Evolutionary conservation across 352 stramenopile species (phyloP), one percentile per base, ranked within the genome.

Genomic region (Globisporangium cystogenes): DNA sequence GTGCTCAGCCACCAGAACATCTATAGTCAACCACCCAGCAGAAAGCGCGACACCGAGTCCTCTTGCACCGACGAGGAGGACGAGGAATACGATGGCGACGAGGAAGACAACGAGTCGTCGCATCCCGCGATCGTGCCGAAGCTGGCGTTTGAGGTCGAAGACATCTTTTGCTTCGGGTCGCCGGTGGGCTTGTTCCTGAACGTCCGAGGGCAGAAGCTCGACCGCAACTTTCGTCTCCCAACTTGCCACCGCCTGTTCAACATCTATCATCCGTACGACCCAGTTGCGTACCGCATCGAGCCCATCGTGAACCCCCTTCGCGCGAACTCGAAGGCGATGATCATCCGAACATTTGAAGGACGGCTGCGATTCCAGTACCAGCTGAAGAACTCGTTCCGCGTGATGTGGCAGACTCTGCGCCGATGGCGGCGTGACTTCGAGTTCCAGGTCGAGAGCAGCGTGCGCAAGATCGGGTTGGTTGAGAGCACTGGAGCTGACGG

Each of bases 231-330:
- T 48, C 62, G 57, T 37, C 68, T 98, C 15, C 82, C 82, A 31
- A 93, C 84, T 8, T 96, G 86, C 60, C 64, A 63, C 14, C 72
- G 77, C 20, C 53, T 98, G 21, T 98, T 97, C 68, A 98, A 98
- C 64, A 96, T 98, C 35, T 98, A 97, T 60, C 89, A 98, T 64
- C 91, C 91, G 46, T 95, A 89, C 67, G 94, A 98, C 73, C 91
- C 92, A 3, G 90, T 98, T 3, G 90, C 93, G 31, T 98, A 98
- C 67, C 82, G 94, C 45, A 96, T 98, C 58, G 94, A 98, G 68
- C 94, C 94, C 23, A 82, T 98, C n/a, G 59, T 98, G 50, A 90
- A 96, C 50, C 68, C 79, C 18, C 51, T 47, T 5, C 79, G 76
- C 23, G 80, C 82, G 6, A 56, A 90, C 54, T 90, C 81, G n/a